These are phyloP conservation scores for Cystobasidium pallidum DNA, from an alignment of 1,284 basidiomycete species.

Conservation along the genomic window DNA sequence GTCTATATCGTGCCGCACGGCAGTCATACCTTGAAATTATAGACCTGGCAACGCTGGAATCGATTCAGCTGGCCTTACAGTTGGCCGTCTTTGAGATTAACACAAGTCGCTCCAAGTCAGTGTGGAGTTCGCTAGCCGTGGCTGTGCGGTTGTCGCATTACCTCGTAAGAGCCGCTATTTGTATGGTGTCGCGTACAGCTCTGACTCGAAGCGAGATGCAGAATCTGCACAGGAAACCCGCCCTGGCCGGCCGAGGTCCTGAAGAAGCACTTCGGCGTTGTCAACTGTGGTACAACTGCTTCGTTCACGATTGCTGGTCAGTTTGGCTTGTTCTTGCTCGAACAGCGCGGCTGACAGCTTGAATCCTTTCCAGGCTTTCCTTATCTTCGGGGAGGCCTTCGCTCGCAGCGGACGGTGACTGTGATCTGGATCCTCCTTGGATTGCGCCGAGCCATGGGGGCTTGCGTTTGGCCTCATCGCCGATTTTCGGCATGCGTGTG, in stretches of 20 bases:
- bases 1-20: constrained; percentile 33
- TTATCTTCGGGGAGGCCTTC: constrained; percentile 24
- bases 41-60: constrained; percentile 31
- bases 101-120: constrained; percentile 25
- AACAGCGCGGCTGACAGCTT: too few relatives aligned
- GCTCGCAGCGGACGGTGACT: constrained; percentile 23
- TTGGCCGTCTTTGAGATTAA: constrained; percentile 42
- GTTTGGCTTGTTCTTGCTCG: background rate
- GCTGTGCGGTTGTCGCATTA: constrained; percentile 29
- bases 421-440: constrained; percentile 32
- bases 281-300: constrained; percentile 35
- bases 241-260: constrained; percentile 12
- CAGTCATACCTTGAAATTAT: constrained; percentile 34
- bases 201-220: background rate
- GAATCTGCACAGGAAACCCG: constrained; percentile 37
- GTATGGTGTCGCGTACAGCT: background rate
- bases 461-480: constrained; percentile 20
- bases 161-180: constrained; percentile 1
- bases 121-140: constrained; percentile 36
- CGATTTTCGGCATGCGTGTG: constrained; percentile 33
- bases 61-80: constrained; percentile 33
- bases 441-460: background rate
- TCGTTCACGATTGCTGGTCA: constrained; percentile 36
- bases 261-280: constrained; percentile 29
- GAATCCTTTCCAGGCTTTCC: constrained; percentile 23